Evolutionary conservation across 2,329 filamentous ascomycete genomes (phyloP), one percentile per base, ranked within the genome.

Genomic region (Pyrenophora graminea): DNA sequence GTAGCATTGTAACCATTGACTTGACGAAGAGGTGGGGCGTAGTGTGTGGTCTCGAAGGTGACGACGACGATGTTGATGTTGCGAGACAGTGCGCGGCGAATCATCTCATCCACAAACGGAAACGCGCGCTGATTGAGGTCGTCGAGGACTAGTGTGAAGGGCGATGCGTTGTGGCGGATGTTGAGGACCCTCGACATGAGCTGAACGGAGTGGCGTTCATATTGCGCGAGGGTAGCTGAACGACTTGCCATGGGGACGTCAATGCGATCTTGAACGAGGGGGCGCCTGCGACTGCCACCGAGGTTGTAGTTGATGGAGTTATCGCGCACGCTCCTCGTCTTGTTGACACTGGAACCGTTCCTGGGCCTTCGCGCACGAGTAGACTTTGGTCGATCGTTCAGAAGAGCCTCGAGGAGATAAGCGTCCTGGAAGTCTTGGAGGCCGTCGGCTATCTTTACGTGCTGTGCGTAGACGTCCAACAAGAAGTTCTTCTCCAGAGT

Each of bases 81-180:
- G 25, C 65, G 61, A 13, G 63, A 68, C 15, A 67, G 25, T 4
- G 89, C 90, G 63, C 92, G 82, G 39, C 80, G 78, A 46, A 89
- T 83, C 72, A 93, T 90, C 72, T 96, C 91, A 15, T 78, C 76
- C 2, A 93, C 58, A 3, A 96, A 75, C 0, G 86, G 86, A 25
- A 79, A 80, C 6, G 86, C 89, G 21, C 86, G 85, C 74, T 96
- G 91, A 75, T 96, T 91, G 25, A 97, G 79, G 30, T 82, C 90
- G 73, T 97, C 93, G 49, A 96, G 80, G 3, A 97, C 75, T 21
- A 97, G 78, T 0, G 92, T 97, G 66, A 97, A 85, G 2, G 93
- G 93, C 41, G 91, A 96, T 12, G 88, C 85, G 49, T 85, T 85
- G 72, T 94, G 89, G 56, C 90, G 83, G 48, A 90, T 79, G 67